Conservation (phyloP, 2,329 filamentous ascomycete species). For the Alternaria solani region DNA sequence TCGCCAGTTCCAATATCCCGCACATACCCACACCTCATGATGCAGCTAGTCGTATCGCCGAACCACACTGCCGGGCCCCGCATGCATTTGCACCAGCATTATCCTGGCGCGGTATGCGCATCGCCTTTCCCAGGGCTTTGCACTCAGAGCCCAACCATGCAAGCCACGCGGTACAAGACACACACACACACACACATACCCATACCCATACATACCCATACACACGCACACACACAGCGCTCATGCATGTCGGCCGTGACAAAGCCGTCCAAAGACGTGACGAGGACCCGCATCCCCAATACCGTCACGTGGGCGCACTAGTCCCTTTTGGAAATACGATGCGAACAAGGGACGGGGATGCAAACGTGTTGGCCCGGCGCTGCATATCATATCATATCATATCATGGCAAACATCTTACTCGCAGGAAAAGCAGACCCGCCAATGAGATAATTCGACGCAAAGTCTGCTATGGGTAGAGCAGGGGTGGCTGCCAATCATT, state of each 20-base stretch:
- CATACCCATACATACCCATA: conserved; percentile 8
- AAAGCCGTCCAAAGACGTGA: background rate
- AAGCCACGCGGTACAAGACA: conserved; percentile 17
- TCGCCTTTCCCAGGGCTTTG: background rate
- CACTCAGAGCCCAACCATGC: conserved; percentile 17
- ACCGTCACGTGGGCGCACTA: conserved; percentile 8
- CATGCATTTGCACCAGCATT: conserved; percentile 1
- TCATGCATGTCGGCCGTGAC: conserved; percentile 14
- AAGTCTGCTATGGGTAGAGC: background rate
- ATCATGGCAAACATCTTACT: background rate
- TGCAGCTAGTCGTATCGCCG: background rate
- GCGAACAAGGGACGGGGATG: background rate
- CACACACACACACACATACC: conserved; percentile 6
- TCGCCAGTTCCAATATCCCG: conserved; percentile 2
- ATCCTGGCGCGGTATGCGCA: conserved; percentile 1
- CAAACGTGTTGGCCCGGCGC: background rate
- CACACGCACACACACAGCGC: conserved; percentile 6
- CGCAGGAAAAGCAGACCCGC: background rate
- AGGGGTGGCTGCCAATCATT: conserved; percentile 5
- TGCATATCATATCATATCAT: conserved; percentile 2
- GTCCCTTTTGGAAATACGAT: background rate
- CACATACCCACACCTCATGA: background rate
- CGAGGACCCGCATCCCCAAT: conserved; percentile 1
- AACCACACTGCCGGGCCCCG: conserved; percentile 5
- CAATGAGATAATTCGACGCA: background rate